A percentile compares a stretch with the other conserved stretches of the same genome.
Conservation (phyloP, 2,329 filamentous ascomycete genomes). For the Chaetomiaceae sp. region DNA sequence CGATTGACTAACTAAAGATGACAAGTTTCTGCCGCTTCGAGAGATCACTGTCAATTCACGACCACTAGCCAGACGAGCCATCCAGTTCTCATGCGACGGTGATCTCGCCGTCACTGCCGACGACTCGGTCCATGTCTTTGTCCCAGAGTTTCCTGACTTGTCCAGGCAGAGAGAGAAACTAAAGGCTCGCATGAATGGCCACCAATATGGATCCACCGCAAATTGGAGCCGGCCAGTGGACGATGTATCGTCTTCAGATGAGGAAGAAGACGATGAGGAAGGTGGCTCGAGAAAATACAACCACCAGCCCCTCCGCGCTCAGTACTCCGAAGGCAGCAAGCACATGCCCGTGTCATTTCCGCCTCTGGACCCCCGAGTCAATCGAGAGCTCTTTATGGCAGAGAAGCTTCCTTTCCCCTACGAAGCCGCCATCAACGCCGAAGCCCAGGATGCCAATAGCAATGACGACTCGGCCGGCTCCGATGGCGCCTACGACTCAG, state of each 20-base stretch:
- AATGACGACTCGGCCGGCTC: conserved; percentile 25
- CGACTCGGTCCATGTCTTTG: conserved; percentile 40
- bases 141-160: conserved; percentile 29
- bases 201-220: not conserved
- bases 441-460: conserved; percentile 20
- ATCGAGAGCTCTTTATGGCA: conserved; percentile 41
- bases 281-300: conserved; percentile 16
- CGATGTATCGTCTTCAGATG: conserved; percentile 20
- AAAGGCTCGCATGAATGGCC: not conserved
- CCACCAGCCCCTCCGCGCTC: conserved; percentile 28
- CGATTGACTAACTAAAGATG: not conserved
- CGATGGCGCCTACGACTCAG: conserved; percentile 29
- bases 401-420: conserved; percentile 35
- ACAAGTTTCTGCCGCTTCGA: conserved; percentile 45
- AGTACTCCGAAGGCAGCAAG: conserved; percentile 33
- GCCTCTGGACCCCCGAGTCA: conserved; percentile 39
- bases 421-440: conserved; percentile 16
- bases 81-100: conserved; percentile 54
- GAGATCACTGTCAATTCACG: conserved; percentile 29
- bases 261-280: conserved; percentile 28
- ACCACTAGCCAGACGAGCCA: conserved; percentile 34
- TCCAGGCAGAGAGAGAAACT: conserved; percentile 14
- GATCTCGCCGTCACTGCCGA: conserved; percentile 55
- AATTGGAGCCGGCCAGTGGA: conserved; percentile 24
- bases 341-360: conserved; percentile 37